Evolutionary conservation across 768 basidiomycete genomes (phyloP).

Genomic region (Tulasnella sp.): DNA sequence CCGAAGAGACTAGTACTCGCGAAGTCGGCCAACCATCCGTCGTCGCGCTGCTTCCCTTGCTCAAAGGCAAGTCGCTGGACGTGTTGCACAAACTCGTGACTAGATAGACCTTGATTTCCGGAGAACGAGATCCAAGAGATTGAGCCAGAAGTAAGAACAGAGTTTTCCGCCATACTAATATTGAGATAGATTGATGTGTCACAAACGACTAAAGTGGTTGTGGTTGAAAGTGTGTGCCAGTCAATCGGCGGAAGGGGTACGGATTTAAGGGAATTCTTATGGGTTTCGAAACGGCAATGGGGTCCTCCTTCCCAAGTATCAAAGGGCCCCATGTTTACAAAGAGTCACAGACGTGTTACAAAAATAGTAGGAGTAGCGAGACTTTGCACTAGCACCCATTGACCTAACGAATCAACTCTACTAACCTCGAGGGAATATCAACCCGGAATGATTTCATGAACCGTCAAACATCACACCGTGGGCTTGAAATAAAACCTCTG

Average conservation of each 20-base stretch:
- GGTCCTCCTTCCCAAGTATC: no score
- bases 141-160: not conserved
- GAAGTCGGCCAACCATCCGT: conserved; percentile 1
- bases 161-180: not conserved
- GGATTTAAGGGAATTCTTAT: no score
- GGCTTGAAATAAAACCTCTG: not conserved
- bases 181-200: not conserved
- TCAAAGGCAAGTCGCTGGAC: not conserved
- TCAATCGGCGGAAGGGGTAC: no score
- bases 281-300: no score
- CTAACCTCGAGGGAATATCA: not conserved
- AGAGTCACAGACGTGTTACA: no score
- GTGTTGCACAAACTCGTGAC: not conserved
- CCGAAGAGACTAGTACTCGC: not conserved
- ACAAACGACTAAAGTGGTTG: not conserved
- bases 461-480: not conserved
- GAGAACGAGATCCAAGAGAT: not conserved
- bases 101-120: not conserved
- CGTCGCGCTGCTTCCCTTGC: not conserved
- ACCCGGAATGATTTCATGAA: not conserved
- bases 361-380: no score
- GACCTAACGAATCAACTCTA: not conserved
- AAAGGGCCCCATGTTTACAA: no score
- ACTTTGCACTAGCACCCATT: no score
- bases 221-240: no score